Percentiles rank a stretch among this genome's conserved stretches.
Evolutionary conservation across 345 rosid genomes (phyloP).

Genomic region (Syzygium aqueum): DNA sequence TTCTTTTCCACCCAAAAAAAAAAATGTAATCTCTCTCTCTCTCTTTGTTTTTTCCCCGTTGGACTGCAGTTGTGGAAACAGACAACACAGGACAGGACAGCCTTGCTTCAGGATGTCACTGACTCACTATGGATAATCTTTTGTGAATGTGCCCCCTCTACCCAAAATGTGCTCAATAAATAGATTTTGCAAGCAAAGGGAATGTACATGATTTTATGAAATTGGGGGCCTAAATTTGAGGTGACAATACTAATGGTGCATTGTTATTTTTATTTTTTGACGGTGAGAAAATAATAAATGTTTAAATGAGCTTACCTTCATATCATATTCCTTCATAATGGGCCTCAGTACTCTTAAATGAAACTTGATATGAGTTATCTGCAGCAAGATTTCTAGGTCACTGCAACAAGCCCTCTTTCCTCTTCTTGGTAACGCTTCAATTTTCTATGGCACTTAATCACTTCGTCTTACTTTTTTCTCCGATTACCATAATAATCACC

Average conservation of each 20-base stretch:
- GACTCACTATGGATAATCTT: not conserved
- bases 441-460: not conserved
- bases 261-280: not conserved
- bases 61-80: no score
- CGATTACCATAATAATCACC: not conserved
- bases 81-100: no score
- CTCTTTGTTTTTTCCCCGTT: no score
- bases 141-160: not conserved
- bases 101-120: no score
- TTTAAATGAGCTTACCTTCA: not conserved
- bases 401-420: not conserved
- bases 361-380: not conserved
- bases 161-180: not conserved
- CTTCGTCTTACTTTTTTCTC: not conserved
- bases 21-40: no score
- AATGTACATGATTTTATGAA: no score
- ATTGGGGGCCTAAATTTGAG: not conserved
- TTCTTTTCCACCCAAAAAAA: no score
- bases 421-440: not conserved
- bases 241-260: not conserved
- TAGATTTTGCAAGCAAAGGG: not conserved
- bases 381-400: not conserved
- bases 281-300: not conserved
- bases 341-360: not conserved
- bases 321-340: not conserved